These are phyloP conservation scores for Claviceps fusiformis DNA, from an alignment of 2,329 filamentous ascomycete species.

Conservation along the genomic window DNA sequence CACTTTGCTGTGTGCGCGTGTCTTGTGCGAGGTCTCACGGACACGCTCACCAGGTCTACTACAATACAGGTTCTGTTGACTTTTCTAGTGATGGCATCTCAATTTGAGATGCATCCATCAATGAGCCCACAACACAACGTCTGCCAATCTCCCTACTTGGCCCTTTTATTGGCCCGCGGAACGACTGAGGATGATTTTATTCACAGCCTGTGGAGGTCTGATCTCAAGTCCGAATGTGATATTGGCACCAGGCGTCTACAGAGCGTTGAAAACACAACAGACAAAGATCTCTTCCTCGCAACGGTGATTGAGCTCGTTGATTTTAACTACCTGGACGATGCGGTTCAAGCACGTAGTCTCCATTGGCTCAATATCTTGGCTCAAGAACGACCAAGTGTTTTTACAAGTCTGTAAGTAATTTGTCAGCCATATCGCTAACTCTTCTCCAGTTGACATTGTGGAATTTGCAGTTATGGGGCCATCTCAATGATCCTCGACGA, in stretches of 20 bases:
- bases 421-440: too few relatives aligned
- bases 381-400: constrained; percentile 37
- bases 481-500: constrained; percentile 47
- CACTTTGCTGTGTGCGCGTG: constrained; percentile 54
- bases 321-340: constrained; percentile 51
- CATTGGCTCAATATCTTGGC: constrained; percentile 47
- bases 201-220: constrained; percentile 48
- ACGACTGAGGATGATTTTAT: constrained; percentile 45
- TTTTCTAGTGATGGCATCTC: constrained; percentile 34
- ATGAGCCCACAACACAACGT: constrained; percentile 8
- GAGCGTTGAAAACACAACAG: constrained; percentile 33
- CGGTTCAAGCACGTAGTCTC: constrained; percentile 44
- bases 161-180: constrained; percentile 43
- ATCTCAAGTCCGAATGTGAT: constrained; percentile 30
- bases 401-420: constrained; percentile 45
- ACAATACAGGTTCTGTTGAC: constrained; percentile 48
- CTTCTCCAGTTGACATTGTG: constrained; percentile 3
- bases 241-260: constrained; percentile 13
- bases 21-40: constrained; percentile 49
- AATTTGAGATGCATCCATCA: constrained; percentile 3
- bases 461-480: constrained; percentile 33
- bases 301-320: constrained; percentile 52
- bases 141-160: constrained; percentile 42
- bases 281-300: constrained; percentile 49
- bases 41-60: constrained; percentile 44